These are phyloP conservation scores for Lojkania enalia DNA, from an alignment of 2,329 filamentous ascomycete genomes.

Conservation along the genomic window DNA sequence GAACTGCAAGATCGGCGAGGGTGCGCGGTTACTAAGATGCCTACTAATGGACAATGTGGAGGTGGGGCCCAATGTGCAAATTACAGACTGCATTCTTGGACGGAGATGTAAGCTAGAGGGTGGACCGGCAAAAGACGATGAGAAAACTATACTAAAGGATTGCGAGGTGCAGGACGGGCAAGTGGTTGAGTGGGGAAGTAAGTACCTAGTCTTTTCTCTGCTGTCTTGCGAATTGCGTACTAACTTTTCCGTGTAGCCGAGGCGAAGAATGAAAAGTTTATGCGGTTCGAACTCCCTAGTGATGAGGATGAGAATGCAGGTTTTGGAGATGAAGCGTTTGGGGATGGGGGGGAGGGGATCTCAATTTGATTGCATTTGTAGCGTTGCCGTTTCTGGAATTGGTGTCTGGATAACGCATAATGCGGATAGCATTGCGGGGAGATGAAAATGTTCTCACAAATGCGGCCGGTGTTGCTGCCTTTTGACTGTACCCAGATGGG, in stretches of 20 bases:
- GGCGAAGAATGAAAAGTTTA: conserved; percentile 65
- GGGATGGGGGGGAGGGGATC: not conserved
- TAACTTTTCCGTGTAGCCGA: conserved; percentile 45
- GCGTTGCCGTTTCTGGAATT: too few relatives aligned
- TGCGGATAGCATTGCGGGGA: too few relatives aligned
- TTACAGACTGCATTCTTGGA: conserved; percentile 87
- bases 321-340: conserved; percentile 1
- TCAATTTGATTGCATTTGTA: too few relatives aligned
- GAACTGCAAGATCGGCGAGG: conserved; percentile 81
- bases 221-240: not conserved
- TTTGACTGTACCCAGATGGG: too few relatives aligned
- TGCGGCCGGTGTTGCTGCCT: too few relatives aligned
- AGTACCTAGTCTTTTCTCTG: conserved; percentile 18
- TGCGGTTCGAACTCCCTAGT: conserved; percentile 51
- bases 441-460: too few relatives aligned
- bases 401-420: too few relatives aligned
- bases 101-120: conserved; percentile 81
- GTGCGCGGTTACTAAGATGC: conserved; percentile 85
- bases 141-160: conserved; percentile 68
- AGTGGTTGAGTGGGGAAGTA: conserved; percentile 75
- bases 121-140: conserved; percentile 56
- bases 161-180: conserved; percentile 90
- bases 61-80: conserved; percentile 79
- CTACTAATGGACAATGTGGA: conserved; percentile 90
- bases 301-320: conserved; percentile 29